Percentiles rank a stretch among this genome's conserved stretches.
These are phyloP conservation scores for Chrysoporthe austroafricana DNA, from an alignment of 2,329 filamentous ascomycete genomes.

Conservation along the genomic window DNA sequence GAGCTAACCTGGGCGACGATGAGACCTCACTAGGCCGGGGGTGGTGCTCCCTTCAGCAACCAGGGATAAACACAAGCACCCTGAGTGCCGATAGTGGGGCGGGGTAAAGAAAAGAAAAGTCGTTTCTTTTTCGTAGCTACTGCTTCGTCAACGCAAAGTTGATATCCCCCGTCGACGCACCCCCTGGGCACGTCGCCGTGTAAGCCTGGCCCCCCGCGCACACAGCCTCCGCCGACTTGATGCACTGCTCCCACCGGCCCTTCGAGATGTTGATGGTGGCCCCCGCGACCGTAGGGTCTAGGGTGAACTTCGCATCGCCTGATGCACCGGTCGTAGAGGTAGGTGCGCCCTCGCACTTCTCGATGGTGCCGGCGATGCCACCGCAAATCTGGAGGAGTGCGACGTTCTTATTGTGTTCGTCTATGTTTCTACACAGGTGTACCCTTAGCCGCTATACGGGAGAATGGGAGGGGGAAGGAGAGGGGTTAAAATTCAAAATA, in stretches of 20 bases:
- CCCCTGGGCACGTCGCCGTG: constrained; percentile 49
- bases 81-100: no score
- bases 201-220: constrained; percentile 55
- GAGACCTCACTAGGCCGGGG: background rate
- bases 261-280: constrained; percentile 58
- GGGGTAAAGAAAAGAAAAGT: background rate
- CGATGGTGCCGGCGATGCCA: constrained; percentile 52
- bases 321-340: constrained; percentile 48
- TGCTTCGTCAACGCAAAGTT: constrained; percentile 43
- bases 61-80: no score
- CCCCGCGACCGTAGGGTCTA: constrained; percentile 46
- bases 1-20: background rate
- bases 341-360: constrained; percentile 50
- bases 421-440: constrained; percentile 41
- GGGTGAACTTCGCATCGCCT: constrained; percentile 52
- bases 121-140: background rate
- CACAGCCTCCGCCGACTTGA: constrained; percentile 54
- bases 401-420: constrained; percentile 61
- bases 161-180: constrained; percentile 51
- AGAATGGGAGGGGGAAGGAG: no score
- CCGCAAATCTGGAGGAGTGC: constrained; percentile 62
- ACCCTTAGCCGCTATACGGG: background rate
- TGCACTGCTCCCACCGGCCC: constrained; percentile 57
- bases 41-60: background rate
- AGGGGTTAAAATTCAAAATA: background rate